Evolutionary conservation across 768 basidiomycete species (phyloP), one percentile per base, ranked within the genome.

Genomic region (Symmetrospora coprosmae): DNA sequence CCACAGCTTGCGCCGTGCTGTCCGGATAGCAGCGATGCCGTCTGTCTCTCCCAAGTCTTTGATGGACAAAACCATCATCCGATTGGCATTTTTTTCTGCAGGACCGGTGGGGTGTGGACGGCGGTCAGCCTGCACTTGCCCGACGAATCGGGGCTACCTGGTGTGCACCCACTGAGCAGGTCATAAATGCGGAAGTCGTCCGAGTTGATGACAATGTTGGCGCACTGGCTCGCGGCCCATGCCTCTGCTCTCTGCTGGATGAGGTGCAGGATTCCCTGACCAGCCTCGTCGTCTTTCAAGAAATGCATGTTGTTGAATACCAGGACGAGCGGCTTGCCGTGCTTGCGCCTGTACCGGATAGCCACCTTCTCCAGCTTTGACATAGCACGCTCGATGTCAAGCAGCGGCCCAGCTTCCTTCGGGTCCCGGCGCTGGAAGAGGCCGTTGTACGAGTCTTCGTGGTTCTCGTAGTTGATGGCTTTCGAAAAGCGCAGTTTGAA

Each of bases 161-260:
- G 50, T 23, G 47, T 39, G 46, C 6, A 75, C 79, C 55, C 71
- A 81, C 82, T 77, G 77, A 86, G 78, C 3, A 79, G 73, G 62
- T 80, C 74, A 71, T 82, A 86, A 0, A 83, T 83, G 82, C 85
- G 89, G 71, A 84, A 86, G 69, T 89, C 86, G 67, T 90, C 88
- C 81, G 81, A 80, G 73, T 75, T 82, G 70, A 89, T 86, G 1
- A 90, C 82, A 71, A 83, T 81, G 11, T 84, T 82, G 3, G 51
- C 51, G 23, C 51, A 53, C 37, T 53, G 51, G 35, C 35, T 39
- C 25, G 23, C 25, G 4, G 84, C 82, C 87, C 90, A 91, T 5
- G 82, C 73, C 70, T 90, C 88, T 4, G 86, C 88, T 56, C 82
- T 78, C 68, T 86, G 86, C 69, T 90, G 89, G 17, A 90, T 77